Conservation (phyloP, 1,139 yeast species). For the Candida sanyaensis region DNA sequence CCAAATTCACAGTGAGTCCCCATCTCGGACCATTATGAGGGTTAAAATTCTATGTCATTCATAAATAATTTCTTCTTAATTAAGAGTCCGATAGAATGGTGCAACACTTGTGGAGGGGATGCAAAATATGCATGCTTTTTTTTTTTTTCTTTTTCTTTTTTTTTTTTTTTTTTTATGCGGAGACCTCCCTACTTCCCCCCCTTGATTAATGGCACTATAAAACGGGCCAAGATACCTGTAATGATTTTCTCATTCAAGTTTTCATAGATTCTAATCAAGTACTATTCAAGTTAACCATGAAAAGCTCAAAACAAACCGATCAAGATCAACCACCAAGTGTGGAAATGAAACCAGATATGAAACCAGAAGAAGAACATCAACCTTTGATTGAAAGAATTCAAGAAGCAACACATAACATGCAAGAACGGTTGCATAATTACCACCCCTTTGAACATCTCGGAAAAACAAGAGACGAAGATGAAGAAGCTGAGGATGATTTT, state of each 20-base stretch:
- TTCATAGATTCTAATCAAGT: too few relatives aligned
- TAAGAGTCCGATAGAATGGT: background rate
- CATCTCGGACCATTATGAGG: too few relatives aligned
- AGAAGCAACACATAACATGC: conserved; percentile 6
- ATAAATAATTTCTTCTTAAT: too few relatives aligned
- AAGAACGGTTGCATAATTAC: conserved; percentile 8
- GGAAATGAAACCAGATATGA: background rate
- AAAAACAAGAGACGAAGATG: conserved; percentile 6
- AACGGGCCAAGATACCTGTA: background rate
- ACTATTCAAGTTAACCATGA: background rate
- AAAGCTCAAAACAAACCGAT: background rate
- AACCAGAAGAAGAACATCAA: background rate
- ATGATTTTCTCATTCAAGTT: background rate
- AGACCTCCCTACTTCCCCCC: background rate
- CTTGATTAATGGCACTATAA: too few relatives aligned
- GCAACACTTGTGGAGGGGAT: background rate
- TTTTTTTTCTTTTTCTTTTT: background rate
- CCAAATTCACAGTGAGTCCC: too few relatives aligned
- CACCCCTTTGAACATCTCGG: conserved; percentile 11
- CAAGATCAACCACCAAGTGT: background rate
- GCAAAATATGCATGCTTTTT: background rate
- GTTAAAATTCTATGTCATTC: too few relatives aligned
- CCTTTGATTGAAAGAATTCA: conserved; percentile 2
- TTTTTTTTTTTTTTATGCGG: background rate
- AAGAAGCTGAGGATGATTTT: conserved; percentile 11